A percentile compares a stretch with the other conserved stretches of the same genome.
These are phyloP conservation scores for Lentinula novae-zelandiae DNA, from an alignment of 1,284 basidiomycete genomes.

Conservation along the genomic window DNA sequence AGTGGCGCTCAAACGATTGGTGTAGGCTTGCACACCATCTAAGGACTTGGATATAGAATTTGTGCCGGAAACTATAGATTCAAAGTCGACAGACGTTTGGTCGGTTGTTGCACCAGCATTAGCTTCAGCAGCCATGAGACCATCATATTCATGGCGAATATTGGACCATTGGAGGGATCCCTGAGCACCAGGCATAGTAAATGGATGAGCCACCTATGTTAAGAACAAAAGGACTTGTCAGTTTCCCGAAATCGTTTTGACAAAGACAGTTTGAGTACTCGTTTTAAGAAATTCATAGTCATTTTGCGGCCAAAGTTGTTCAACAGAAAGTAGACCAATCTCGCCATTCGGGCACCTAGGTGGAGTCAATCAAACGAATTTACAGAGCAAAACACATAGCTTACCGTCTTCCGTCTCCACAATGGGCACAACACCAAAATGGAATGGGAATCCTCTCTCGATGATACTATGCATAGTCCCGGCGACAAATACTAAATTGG, in stretches of 20 bases:
- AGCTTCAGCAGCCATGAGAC: conserved; percentile 26
- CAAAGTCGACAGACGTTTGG: conserved; percentile 28
- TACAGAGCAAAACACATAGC: conserved; percentile 16
- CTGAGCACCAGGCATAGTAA: conserved; percentile 26
- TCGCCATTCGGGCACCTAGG: conserved; percentile 67
- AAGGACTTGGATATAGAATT: conserved; percentile 20
- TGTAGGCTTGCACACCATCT: conserved; percentile 46
- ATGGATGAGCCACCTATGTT: conserved; percentile 32
- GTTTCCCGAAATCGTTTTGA: not conserved
- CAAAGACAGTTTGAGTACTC: conserved; percentile 34
- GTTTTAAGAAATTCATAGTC: conserved; percentile 58
- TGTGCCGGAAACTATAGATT: conserved; percentile 36
- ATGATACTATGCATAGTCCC: conserved; percentile 68
- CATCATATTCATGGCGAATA: conserved; percentile 40
- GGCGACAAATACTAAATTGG: conserved; percentile 59
- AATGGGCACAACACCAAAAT: conserved; percentile 82
- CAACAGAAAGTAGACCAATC: conserved; percentile 66
- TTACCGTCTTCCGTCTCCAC: conserved; percentile 55
- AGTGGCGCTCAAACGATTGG: conserved; percentile 47
- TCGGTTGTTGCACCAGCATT: conserved; percentile 11
- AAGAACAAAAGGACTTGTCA: not conserved
- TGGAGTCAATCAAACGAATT: not conserved
- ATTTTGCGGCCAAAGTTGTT: conserved; percentile 59
- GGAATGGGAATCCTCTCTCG: conserved; percentile 66
- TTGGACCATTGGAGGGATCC: conserved; percentile 41